phyloP scores from a whole-genome alignment of 305 asterid genomes.

The Solanum hybrid region DNA sequence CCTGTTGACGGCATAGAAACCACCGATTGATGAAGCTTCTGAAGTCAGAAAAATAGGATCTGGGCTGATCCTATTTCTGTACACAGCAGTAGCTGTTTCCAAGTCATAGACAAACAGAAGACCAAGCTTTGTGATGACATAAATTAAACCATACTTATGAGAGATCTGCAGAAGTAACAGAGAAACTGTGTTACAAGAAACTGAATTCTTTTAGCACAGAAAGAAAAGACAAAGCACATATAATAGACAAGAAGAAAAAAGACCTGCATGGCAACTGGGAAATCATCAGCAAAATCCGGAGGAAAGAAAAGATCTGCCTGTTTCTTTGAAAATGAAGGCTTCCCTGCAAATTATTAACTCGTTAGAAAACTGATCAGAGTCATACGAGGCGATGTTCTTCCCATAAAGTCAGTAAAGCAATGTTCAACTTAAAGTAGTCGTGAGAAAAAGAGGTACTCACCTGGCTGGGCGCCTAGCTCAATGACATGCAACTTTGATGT shows the following conservation, averaged over 20 bases:
- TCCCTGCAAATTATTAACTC: slow-evolving; percentile 44
- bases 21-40: slow-evolving; percentile 79
- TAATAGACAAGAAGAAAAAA: neutral
- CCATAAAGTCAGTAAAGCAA: neutral
- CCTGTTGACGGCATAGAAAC: slow-evolving; percentile 75
- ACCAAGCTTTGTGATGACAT: slow-evolving; percentile 81
- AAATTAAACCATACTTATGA: slow-evolving; percentile 61
- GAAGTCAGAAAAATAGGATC: slow-evolving; percentile 77
- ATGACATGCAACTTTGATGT: slow-evolving; percentile 72
- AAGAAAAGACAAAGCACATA: neutral
- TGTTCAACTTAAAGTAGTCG: neutral
- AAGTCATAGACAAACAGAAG: slow-evolving; percentile 78
- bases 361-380: neutral
- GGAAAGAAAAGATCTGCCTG: slow-evolving; percentile 99
- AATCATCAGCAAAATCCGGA: slow-evolving; percentile 87
- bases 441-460: slow-evolving; percentile 20
- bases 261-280: slow-evolving; percentile 64
- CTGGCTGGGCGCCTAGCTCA: slow-evolving; percentile 89
- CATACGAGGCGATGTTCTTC: slow-evolving; percentile 37
- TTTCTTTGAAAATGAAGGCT: slow-evolving; percentile 85
- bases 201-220: slow-evolving; percentile 1
- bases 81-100: slow-evolving; percentile 77
- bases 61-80: slow-evolving; percentile 79
- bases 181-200: slow-evolving; percentile 4
- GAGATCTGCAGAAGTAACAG: slow-evolving; percentile 44